Conservation (phyloP, 805 yeast genomes). For the Monosporozyma siamensis region DNA sequence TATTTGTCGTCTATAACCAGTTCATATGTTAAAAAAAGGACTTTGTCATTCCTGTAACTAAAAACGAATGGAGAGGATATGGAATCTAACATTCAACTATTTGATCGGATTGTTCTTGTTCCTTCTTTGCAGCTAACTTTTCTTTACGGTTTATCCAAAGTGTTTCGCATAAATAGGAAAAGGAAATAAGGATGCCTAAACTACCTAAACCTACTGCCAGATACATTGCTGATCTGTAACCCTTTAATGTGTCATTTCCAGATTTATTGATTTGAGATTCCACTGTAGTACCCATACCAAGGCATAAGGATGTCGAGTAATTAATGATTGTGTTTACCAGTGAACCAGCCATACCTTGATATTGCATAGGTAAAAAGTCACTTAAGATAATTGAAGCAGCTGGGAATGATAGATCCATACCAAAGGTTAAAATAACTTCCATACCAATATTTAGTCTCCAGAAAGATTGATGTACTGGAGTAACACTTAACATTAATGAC, state of each 20-base stretch:
- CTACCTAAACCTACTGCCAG: slow-evolving; percentile 51
- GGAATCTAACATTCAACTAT: not conserved
- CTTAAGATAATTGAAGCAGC: slow-evolving; percentile 58
- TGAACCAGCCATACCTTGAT: slow-evolving; percentile 75
- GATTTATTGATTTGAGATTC: slow-evolving; percentile 35
- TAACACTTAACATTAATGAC: slow-evolving; percentile 40
- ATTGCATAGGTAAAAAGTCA: slow-evolving; percentile 47
- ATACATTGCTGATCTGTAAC: slow-evolving; percentile 50
- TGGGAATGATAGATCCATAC: slow-evolving; percentile 75
- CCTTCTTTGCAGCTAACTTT: not conserved
- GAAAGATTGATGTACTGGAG: slow-evolving; percentile 51
- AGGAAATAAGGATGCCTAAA: slow-evolving; percentile 15
- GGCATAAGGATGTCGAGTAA: slow-evolving; percentile 57
- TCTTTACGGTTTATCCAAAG: slow-evolving; percentile 6
- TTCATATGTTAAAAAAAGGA: too few species aligned
- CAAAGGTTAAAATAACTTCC: slow-evolving; percentile 52
- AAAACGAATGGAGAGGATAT: too few species aligned
- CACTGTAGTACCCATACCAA: slow-evolving; percentile 64
- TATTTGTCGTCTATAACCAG: too few species aligned
- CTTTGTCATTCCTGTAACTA: too few species aligned
- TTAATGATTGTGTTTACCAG: slow-evolving; percentile 61
- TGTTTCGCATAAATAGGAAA: slow-evolving; percentile 12
- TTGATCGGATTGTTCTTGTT: not conserved
- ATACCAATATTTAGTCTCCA: slow-evolving; percentile 51
- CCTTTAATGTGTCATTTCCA: slow-evolving; percentile 27